Evolutionary conservation across 1,139 yeast species (phyloP).

Genomic region (Yamadazyma taylorii): DNA sequence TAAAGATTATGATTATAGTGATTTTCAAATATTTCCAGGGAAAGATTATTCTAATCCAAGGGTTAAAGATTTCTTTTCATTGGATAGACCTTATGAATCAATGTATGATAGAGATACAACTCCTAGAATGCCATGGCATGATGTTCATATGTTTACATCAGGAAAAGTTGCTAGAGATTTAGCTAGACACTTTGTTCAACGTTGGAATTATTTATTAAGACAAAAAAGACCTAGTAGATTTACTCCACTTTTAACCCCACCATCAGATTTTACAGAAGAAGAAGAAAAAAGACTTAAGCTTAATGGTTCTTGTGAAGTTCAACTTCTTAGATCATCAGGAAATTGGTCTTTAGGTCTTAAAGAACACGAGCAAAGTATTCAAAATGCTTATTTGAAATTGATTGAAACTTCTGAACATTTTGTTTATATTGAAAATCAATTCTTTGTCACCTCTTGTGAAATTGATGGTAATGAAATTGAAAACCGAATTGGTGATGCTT

Average conservation of each 20-base stretch:
- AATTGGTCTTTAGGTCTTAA: conserved; percentile 90
- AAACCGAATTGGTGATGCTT: conserved; percentile 92
- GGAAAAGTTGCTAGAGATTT: conserved; percentile 97
- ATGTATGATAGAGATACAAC: conserved; percentile 81
- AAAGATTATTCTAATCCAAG: conserved; percentile 97
- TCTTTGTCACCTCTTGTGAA: conserved; percentile 84
- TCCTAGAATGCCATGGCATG: conserved; percentile 99
- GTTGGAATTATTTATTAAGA: conserved; percentile 93
- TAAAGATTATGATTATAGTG: conserved; percentile 33
- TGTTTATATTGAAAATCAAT: conserved; percentile 92
- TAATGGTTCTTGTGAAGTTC: conserved; percentile 89
- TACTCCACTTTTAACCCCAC: conserved; percentile 91
- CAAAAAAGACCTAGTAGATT: conserved; percentile 93
- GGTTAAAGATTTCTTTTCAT: conserved; percentile 76
- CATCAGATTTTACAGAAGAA: conserved; percentile 76
- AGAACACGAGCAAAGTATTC: conserved; percentile 86
- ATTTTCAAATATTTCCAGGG: conserved; percentile 86
- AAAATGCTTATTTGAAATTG: conserved; percentile 84
- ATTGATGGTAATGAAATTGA: conserved; percentile 85
- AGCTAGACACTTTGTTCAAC: conserved; percentile 90
- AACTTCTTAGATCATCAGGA: conserved; percentile 84
- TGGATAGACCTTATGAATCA: conserved; percentile 86
- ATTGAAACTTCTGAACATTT: conserved; percentile 93
- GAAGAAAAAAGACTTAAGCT: conserved; percentile 66
- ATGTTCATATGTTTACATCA: conserved; percentile 91